Base-by-base conservation (phyloP, 352 stramenopile genomes). In the Globisporangium ultimum region DNA sequence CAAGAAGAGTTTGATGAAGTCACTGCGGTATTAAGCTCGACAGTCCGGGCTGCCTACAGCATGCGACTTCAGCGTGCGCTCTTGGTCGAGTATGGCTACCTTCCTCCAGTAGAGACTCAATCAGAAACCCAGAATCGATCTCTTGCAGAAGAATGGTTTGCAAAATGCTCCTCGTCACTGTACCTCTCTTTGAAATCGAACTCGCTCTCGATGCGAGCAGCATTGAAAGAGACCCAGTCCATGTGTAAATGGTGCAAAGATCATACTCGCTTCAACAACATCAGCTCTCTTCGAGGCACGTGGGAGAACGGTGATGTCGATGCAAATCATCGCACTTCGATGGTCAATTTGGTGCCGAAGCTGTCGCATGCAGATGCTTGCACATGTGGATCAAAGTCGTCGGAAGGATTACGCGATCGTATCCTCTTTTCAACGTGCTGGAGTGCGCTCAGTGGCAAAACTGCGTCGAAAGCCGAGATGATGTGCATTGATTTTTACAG, bases 401-500 rank as follows among this genome's bases (percentile, higher is more conserved):
- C 79, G 0, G 69, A 77, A 43, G 66, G 62, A 0, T 60, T 91
- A 3, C 78, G 84, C 20, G 80, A 94, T 38, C 76, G 80, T 11
- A 84, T 95, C 28, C 53, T 95, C 8, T 89, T 95, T 63, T 95
- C 87, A 22, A 84, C 81, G 17, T 95, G 87, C 55, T 95, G 87
- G 87, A 94, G 83, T 52, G 72, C 82, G 18, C 62, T 95, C 7
- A 76, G 91, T 8, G 83, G 79, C 1, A 88, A 82, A 48, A 88
- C 71, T 5, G 79, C 84, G 28, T 95, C 87, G 11, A 87, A 88
- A 60, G 83, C 87, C 21, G 83, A 95, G 49, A 90, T 93, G 78
- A 92, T 93, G 77, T 93, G 84, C 58, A 93, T 95, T 40, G 81
- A 93, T 64, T 95, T 95, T 34, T 94, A 91, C 67, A 91, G 71